phyloP scores from a whole-genome alignment of 2,329 filamentous ascomycete genomes.

The Exophiala dermatitidis region DNA sequence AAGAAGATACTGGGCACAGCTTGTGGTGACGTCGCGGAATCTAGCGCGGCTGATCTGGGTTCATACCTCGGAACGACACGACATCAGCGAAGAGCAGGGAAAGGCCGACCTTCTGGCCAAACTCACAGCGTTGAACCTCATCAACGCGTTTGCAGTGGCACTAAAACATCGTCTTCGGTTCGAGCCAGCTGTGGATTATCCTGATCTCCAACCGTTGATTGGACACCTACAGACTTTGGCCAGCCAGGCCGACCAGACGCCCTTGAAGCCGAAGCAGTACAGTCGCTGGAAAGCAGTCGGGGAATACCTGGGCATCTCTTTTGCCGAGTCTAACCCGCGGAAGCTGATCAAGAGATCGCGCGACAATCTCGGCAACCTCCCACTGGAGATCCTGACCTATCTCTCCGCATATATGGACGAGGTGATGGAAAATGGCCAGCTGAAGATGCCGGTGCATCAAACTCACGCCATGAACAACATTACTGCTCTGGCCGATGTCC shows the following conservation, averaged over 20 bases:
- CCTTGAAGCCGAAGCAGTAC: slow-evolving; percentile 36
- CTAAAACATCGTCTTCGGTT: slow-evolving; percentile 79
- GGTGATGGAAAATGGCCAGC: slow-evolving; percentile 41
- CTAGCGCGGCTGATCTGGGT: slow-evolving; percentile 73
- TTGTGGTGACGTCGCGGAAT: slow-evolving; percentile 51
- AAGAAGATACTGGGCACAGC: slow-evolving; percentile 56
- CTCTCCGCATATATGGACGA: slow-evolving; percentile 60
- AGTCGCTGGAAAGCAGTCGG: slow-evolving; percentile 57
- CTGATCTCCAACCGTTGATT: slow-evolving; percentile 63
- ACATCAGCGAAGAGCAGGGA: slow-evolving; percentile 37
- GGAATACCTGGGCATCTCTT: slow-evolving; percentile 67
- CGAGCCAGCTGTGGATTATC: slow-evolving; percentile 71
- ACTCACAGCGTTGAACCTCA: slow-evolving; percentile 65
- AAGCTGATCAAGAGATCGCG: slow-evolving; percentile 67
- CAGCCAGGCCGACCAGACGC: slow-evolving; percentile 44
- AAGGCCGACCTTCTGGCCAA: slow-evolving; percentile 66
- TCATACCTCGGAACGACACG: slow-evolving; percentile 57
- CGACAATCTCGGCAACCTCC: slow-evolving; percentile 72
- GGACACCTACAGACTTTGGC: slow-evolving; percentile 70
- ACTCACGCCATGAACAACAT: slow-evolving; percentile 49
- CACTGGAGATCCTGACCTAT: slow-evolving; percentile 71
- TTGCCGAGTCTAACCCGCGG: slow-evolving; percentile 69
- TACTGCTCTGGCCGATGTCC: slow-evolving; percentile 60
- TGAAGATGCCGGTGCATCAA: slow-evolving; percentile 34
- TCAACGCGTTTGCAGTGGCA: slow-evolving; percentile 68